phyloP scores from a whole-genome alignment of 106 monocot species.

The Agapanthus africanus region DNA sequence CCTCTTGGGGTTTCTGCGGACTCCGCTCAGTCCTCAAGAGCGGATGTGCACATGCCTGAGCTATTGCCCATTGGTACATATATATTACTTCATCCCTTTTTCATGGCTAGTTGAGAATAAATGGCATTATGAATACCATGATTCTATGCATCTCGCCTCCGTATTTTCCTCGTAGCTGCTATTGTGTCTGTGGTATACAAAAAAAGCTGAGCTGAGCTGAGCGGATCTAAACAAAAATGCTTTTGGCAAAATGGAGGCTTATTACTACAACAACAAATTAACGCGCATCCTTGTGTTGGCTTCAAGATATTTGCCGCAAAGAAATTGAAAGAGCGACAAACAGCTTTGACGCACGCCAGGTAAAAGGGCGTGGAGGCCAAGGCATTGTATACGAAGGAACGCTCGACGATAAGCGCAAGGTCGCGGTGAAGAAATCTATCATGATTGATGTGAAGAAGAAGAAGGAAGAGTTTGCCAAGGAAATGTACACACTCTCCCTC shows the following conservation, averaged over 20 bases:
- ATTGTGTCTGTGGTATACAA: too few species aligned
- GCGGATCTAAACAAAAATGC: slow-evolving; percentile 18
- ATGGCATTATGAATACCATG: too few species aligned
- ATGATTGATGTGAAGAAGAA: slow-evolving; percentile 21
- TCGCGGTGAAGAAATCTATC: slow-evolving; percentile 46
- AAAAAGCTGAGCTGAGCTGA: too few species aligned
- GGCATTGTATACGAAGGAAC: slow-evolving; percentile 37
- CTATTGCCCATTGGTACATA: too few species aligned
- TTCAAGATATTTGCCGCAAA: background rate
- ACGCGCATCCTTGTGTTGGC: slow-evolving; percentile 10
- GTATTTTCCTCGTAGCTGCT: too few species aligned
- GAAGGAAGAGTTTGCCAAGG: slow-evolving; percentile 42
- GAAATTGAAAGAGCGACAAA: slow-evolving; percentile 23
- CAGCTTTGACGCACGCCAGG: slow-evolving; percentile 11
- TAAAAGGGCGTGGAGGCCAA: slow-evolving; percentile 35
- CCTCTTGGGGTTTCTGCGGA: too few species aligned
- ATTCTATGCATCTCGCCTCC: too few species aligned
- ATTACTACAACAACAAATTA: slow-evolving; percentile 19
- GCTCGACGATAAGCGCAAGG: background rate
- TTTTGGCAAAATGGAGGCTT: slow-evolving; percentile 23
- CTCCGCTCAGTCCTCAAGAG: too few species aligned
- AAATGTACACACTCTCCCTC: slow-evolving; percentile 37
- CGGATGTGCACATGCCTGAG: too few species aligned
- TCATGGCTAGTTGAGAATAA: too few species aligned
- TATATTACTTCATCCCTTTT: too few species aligned